phyloP scores from a whole-genome alignment of 1,284 basidiomycete genomes.

The Leccinum subrobustum region DNA sequence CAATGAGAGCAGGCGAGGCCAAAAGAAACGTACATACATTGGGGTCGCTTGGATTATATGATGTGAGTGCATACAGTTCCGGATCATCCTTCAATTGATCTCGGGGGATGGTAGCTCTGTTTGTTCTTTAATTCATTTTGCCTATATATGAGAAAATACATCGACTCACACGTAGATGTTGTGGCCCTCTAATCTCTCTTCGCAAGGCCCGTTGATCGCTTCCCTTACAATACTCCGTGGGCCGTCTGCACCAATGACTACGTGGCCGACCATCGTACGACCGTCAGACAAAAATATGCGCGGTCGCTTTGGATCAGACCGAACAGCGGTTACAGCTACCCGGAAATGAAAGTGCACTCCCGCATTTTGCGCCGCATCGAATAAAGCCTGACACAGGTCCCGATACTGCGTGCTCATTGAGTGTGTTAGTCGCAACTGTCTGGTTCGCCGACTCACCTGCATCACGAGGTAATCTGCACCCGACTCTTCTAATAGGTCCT shows the following conservation, averaged over 20 bases:
- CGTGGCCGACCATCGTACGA: slow-evolving; percentile 36
- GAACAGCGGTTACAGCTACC: slow-evolving; percentile 35
- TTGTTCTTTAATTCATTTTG: slow-evolving; percentile 17
- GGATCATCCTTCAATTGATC: slow-evolving; percentile 39
- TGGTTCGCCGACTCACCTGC: slow-evolving; percentile 35
- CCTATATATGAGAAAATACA: slow-evolving; percentile 5
- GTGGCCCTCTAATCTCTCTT: slow-evolving; percentile 30
- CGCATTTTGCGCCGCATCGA: slow-evolving; percentile 40
- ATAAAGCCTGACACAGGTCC: slow-evolving; percentile 45
- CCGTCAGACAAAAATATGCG: slow-evolving; percentile 36
- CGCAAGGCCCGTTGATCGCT: slow-evolving; percentile 17
- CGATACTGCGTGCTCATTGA: slow-evolving; percentile 37
- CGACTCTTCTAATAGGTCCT: slow-evolving; percentile 51
- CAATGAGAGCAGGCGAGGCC: background rate
- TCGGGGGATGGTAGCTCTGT: slow-evolving; percentile 40
- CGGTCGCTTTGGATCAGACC: slow-evolving; percentile 27
- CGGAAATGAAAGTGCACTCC: slow-evolving; percentile 44
- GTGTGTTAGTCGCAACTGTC: background rate
- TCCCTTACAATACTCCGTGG: slow-evolving; percentile 34
- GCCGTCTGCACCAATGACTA: slow-evolving; percentile 44
- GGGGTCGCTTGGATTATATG: slow-evolving; percentile 22
- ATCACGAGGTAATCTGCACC: slow-evolving; percentile 54
- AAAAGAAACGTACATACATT: slow-evolving; percentile 16
- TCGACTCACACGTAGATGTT: slow-evolving; percentile 29
- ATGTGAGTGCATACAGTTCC: slow-evolving; percentile 33